Percentiles rank a stretch among this genome's conserved stretches.
Evolutionary conservation across 2,329 filamentous ascomycete species (phyloP).

Genomic region (Botrytis medusae): DNA sequence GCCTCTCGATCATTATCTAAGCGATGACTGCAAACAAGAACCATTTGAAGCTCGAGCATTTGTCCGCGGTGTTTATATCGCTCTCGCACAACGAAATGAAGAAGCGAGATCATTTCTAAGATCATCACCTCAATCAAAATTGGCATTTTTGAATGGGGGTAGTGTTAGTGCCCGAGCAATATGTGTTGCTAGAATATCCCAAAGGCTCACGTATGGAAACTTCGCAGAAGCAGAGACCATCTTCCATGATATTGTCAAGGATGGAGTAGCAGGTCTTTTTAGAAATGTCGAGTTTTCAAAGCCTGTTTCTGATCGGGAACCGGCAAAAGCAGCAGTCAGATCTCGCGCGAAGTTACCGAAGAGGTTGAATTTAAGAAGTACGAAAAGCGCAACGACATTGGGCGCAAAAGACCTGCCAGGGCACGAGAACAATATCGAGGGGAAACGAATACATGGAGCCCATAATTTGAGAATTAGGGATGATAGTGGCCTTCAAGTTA

Average conservation of each 20-base stretch:
- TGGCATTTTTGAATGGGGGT: conserved; percentile 63
- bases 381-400: not conserved
- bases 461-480: not conserved
- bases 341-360: not conserved
- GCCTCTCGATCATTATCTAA: conserved; percentile 27
- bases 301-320: not conserved
- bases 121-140: conserved; percentile 46
- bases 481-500: conserved; percentile 5
- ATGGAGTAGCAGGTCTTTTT: conserved; percentile 47
- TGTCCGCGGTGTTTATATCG: conserved; percentile 53
- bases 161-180: conserved; percentile 53
- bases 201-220: conserved; percentile 52
- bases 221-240: conserved; percentile 50
- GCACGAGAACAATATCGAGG: not conserved
- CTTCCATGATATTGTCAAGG: conserved; percentile 52
- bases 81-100: conserved; percentile 48
- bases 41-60: conserved; percentile 44
- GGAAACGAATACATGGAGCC: not conserved
- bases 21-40: conserved; percentile 36
- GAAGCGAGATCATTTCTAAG: conserved; percentile 53
- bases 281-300: not conserved
- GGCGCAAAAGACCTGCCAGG: not conserved
- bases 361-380: conserved; percentile 10
- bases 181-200: conserved; percentile 56
- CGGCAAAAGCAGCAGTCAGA: not conserved